Evolutionary conservation across 176 grass and related monocot genomes (phyloP).

Genomic region (Eragrostis curvula): DNA sequence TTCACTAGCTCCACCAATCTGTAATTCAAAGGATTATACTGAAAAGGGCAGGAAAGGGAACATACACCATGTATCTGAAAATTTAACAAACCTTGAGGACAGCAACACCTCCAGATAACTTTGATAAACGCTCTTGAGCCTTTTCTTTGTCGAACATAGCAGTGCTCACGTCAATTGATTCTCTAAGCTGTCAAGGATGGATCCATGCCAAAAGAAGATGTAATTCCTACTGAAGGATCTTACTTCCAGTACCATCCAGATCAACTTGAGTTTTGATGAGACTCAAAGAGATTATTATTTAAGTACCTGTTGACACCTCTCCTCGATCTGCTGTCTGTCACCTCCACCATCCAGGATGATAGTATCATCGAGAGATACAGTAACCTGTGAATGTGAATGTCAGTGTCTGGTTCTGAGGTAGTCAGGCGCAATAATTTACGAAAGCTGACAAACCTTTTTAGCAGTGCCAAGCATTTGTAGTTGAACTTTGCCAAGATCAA

Average conservation of each 20-base stretch:
- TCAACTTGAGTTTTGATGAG: conserved; percentile 2
- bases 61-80: conserved; percentile 10
- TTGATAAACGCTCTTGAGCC: conserved; percentile 86
- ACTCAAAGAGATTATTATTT: neutral
- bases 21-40: conserved; percentile 33
- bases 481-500: conserved; percentile 74
- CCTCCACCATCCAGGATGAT: conserved; percentile 90
- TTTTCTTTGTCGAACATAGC: conserved; percentile 97
- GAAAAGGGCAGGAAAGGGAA: conserved; percentile 1
- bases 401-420: conserved; percentile 5
- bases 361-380: conserved; percentile 87
- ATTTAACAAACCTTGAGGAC: conserved; percentile 79
- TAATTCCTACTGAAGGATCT: conserved; percentile 13
- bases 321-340: conserved; percentile 75
- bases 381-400: conserved; percentile 62
- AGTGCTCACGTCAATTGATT: conserved; percentile 73
- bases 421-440: conserved; percentile 24
- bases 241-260: conserved; percentile 20
- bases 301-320: conserved; percentile 81
- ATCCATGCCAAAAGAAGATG: conserved; percentile 15
- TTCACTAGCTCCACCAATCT: conserved; percentile 94
- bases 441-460: conserved; percentile 75
- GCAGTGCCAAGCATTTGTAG: conserved; percentile 91
- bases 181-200: conserved; percentile 71
- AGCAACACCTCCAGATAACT: conserved; percentile 93